A percentile compares a stretch with the other conserved stretches of the same genome.
Conservation (phyloP, 2,329 filamentous ascomycete genomes). For the Nigrograna mackinnonii region DNA sequence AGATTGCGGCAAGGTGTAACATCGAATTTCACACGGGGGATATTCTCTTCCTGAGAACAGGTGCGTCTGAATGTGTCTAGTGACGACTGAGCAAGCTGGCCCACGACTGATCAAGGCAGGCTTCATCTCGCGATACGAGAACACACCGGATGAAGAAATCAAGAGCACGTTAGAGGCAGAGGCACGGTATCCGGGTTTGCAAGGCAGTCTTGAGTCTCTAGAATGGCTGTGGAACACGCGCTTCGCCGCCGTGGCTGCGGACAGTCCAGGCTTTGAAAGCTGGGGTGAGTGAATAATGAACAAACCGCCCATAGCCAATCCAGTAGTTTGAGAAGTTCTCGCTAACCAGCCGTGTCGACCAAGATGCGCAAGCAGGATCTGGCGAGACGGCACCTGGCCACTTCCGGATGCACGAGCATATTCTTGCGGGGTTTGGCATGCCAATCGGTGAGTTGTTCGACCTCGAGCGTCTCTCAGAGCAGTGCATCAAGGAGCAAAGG, state of each 20-base stretch:
- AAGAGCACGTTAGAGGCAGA: not conserved
- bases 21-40: slow-evolving; percentile 20
- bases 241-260: not conserved
- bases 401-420: slow-evolving; percentile 1
- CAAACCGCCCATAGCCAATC: no score
- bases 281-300: not conserved
- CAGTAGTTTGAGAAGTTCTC: no score
- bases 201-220: not conserved
- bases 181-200: not conserved
- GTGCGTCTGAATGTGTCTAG: no score
- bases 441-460: slow-evolving; percentile 3
- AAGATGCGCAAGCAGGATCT: no score
- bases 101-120: no score
- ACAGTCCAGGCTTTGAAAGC: not conserved
- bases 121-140: not conserved
- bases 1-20: slow-evolving; percentile 13
- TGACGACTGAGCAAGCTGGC: no score
- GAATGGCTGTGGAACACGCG: not conserved
- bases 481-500: no score
- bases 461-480: slow-evolving; percentile 2
- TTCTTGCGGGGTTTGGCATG: not conserved
- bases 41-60: slow-evolving; percentile 16
- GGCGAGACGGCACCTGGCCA: no score
- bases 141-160: not conserved
- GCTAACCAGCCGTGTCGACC: no score